These are phyloP conservation scores for Cryptococcus maquisensis DNA, from an alignment of 1,284 basidiomycete species.

Conservation along the genomic window DNA sequence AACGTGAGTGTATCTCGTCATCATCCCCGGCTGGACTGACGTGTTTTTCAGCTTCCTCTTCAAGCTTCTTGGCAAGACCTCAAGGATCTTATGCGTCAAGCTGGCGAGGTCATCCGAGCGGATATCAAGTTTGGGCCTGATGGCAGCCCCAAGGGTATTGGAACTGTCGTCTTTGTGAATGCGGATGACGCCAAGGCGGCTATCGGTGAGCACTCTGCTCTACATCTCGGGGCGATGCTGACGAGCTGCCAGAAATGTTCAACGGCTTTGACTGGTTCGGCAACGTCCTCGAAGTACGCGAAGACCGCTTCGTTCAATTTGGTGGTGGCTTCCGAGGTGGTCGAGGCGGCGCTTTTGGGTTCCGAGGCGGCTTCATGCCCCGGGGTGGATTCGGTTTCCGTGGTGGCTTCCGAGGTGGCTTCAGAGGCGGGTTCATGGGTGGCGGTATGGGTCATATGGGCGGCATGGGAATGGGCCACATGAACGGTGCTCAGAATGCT, in stretches of 20 bases:
- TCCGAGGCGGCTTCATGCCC: conserved; percentile 46
- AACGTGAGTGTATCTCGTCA: conserved; percentile 59
- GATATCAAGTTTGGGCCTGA: conserved; percentile 90
- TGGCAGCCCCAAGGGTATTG: conserved; percentile 88
- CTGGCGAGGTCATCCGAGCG: conserved; percentile 88
- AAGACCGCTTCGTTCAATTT: conserved; percentile 81
- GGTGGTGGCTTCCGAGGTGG: conserved; percentile 43
- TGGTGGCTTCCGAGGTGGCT: conserved; percentile 54
- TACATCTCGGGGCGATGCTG: not conserved
- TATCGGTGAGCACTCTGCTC: conserved; percentile 57
- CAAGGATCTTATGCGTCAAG: conserved; percentile 91
- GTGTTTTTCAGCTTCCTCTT: conserved; percentile 67
- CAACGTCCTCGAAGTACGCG: conserved; percentile 83
- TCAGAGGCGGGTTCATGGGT: conserved; percentile 51
- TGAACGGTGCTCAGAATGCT: conserved; percentile 12
- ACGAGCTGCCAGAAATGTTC: conserved; percentile 67
- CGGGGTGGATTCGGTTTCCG: conserved; percentile 58
- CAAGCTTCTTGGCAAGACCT: conserved; percentile 98
- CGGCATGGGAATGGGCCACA: conserved; percentile 50
- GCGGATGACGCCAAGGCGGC: conserved; percentile 84
- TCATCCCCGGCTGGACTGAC: not conserved
- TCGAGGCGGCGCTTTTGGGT: conserved; percentile 17
- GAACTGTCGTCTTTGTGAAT: conserved; percentile 91
- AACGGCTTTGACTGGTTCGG: conserved; percentile 94
- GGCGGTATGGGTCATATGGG: conserved; percentile 51